Conservation (phyloP, 257 asterid species). For the Osmanthus fragrans region DNA sequence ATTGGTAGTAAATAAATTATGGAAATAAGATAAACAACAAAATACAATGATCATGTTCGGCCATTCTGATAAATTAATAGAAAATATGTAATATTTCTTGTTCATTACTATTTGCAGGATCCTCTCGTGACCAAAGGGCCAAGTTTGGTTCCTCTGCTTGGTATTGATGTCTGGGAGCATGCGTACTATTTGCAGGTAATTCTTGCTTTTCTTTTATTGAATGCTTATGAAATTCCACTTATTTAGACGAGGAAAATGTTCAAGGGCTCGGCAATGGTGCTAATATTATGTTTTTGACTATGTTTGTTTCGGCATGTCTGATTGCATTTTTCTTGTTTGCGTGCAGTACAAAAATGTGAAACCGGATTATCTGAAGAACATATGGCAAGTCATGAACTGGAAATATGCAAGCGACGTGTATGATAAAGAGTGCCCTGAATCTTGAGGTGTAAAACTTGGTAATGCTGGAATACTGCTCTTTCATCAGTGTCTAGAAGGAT, state of each 20-base stretch:
- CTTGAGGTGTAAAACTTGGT: not conserved
- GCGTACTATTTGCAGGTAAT: slow-evolving; percentile 83
- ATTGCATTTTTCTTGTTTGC: slow-evolving; percentile 1
- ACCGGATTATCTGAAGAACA: slow-evolving; percentile 60
- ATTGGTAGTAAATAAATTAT: not conserved
- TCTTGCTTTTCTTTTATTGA: slow-evolving; percentile 11
- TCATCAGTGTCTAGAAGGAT: not conserved
- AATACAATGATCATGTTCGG: not conserved
- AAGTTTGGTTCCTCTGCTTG: slow-evolving; percentile 69
- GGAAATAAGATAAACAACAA: not conserved
- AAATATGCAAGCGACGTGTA: slow-evolving; percentile 55
- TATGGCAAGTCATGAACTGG: slow-evolving; percentile 74
- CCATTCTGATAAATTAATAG: not conserved
- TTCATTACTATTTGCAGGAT: slow-evolving; percentile 46
- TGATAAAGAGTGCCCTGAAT: slow-evolving; percentile 37
- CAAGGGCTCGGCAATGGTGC: not conserved
- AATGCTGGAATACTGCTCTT: not conserved
- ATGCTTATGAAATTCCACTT: not conserved
- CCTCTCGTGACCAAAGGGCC: slow-evolving; percentile 74
- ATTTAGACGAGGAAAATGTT: not conserved
- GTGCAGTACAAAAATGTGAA: slow-evolving; percentile 78
- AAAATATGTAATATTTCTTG: not conserved
- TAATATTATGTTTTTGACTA: not conserved
- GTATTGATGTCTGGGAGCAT: slow-evolving; percentile 88
- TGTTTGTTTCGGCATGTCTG: not conserved